phyloP scores from a whole-genome alignment of 2,329 filamentous ascomycete genomes.

The Penicillium sp. region DNA sequence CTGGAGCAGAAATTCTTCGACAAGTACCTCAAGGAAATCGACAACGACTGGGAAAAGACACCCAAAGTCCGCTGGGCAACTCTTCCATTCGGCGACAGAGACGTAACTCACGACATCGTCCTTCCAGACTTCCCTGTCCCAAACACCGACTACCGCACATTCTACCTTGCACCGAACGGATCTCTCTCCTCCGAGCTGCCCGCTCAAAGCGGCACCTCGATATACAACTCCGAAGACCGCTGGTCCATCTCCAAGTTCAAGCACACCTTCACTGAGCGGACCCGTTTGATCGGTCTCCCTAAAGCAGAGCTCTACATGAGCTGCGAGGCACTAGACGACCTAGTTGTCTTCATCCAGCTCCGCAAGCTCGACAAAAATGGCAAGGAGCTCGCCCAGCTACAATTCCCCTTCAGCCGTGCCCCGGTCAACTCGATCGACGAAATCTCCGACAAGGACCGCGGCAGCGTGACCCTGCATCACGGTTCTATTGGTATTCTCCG shows the following conservation, averaged over 20 bases:
- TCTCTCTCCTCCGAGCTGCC: slow-evolving; percentile 4
- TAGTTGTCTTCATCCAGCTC: slow-evolving; percentile 48
- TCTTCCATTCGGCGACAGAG: slow-evolving; percentile 39
- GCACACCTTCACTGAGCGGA: slow-evolving; percentile 42
- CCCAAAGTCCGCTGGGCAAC: slow-evolving; percentile 49
- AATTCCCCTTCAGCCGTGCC: slow-evolving; percentile 43
- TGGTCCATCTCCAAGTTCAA: slow-evolving; percentile 36
- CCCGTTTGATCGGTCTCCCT: slow-evolving; percentile 49
- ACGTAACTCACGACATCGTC: slow-evolving; percentile 34
- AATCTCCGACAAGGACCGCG: slow-evolving; percentile 37
- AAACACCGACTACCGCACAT: slow-evolving; percentile 34
- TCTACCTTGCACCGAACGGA: slow-evolving; percentile 30
- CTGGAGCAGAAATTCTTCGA: slow-evolving; percentile 45
- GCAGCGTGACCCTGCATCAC: slow-evolving; percentile 45
- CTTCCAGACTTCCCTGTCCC: slow-evolving; percentile 39
- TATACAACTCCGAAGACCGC: slow-evolving; percentile 37
- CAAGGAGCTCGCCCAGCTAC: slow-evolving; percentile 45
- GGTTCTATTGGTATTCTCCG: slow-evolving; percentile 50
- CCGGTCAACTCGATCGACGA: slow-evolving; percentile 33
- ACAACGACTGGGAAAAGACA: slow-evolving; percentile 53
- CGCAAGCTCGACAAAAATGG: slow-evolving; percentile 49
- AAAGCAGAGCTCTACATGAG: slow-evolving; percentile 53
- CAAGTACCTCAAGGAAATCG: slow-evolving; percentile 44
- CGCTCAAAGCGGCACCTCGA: slow-evolving; percentile 11
- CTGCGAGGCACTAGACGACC: slow-evolving; percentile 45